Conservation (phyloP, 371 early-diverging fungal species). For the Zopfochytrium polystomum region DNA sequence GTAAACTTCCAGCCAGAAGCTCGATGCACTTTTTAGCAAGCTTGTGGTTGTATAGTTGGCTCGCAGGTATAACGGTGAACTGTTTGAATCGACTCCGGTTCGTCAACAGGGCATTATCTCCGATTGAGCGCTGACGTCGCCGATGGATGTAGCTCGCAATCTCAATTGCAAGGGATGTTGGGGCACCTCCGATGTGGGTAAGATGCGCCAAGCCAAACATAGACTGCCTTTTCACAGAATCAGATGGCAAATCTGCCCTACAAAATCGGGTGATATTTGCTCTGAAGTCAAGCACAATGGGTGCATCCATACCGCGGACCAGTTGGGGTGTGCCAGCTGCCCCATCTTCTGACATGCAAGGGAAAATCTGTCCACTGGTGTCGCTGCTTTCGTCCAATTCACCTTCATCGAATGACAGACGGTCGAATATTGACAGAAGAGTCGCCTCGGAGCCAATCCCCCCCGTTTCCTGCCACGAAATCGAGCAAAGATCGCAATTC, state of each 20-base stretch:
- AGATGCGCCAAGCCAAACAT: conserved; percentile 10
- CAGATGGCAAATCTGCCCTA: too few relatives aligned
- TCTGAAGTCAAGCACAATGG: conserved; percentile 8
- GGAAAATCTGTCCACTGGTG: neutral
- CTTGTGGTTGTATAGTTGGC: neutral
- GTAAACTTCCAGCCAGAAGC: conserved; percentile 1
- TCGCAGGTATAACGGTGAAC: conserved; percentile 8
- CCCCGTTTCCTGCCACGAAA: too few relatives aligned
- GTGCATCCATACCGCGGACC: neutral
- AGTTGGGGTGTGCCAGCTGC: neutral
- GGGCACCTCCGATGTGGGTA: conserved; percentile 9
- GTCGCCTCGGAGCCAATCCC: neutral
- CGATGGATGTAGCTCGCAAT: neutral
- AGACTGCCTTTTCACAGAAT: too few relatives aligned
- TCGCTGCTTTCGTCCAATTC: neutral
- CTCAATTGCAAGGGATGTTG: conserved; percentile 10
- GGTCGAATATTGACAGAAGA: neutral
- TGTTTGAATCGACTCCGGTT: too few relatives aligned
- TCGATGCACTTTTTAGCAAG: conserved; percentile 7
- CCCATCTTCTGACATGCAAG: neutral
- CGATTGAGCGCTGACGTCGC: neutral
- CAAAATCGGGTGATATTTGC: too few relatives aligned
- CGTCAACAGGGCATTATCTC: neutral
- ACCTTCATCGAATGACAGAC: neutral
- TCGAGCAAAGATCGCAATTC: too few relatives aligned